Conservation (phyloP, 2,329 filamentous ascomycete genomes). For the Cordyceps fumosorosea region DNA sequence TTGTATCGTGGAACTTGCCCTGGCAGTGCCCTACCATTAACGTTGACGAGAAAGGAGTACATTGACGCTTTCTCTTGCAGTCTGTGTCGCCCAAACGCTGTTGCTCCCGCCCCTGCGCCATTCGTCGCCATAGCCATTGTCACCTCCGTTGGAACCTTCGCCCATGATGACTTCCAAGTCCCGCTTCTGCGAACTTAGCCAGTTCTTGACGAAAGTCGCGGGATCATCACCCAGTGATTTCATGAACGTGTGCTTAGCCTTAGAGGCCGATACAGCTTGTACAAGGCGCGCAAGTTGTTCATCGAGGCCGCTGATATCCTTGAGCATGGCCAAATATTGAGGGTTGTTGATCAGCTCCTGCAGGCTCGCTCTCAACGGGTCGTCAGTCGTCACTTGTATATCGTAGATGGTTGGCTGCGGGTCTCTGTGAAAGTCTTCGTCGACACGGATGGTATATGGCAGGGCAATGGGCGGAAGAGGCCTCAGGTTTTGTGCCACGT, state of each 20-base stretch:
- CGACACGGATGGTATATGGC: conserved; percentile 88
- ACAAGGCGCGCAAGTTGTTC: conserved; percentile 79
- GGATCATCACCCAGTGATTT: conserved; percentile 73
- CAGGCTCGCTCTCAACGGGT: conserved; percentile 67
- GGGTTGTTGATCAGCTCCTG: conserved; percentile 61
- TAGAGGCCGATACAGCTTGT: conserved; percentile 75
- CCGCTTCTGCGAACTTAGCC: conserved; percentile 85
- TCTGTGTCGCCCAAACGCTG: conserved; percentile 51
- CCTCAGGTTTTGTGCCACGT: conserved; percentile 70
- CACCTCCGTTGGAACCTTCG: conserved; percentile 61
- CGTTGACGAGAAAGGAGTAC: conserved; percentile 51
- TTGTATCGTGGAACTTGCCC: too few relatives aligned
- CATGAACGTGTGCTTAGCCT: conserved; percentile 87
- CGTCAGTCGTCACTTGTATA: conserved; percentile 75
- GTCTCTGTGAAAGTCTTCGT: conserved; percentile 70
- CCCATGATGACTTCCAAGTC: conserved; percentile 85
- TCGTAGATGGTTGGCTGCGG: conserved; percentile 84
- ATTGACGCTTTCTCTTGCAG: conserved; percentile 57
- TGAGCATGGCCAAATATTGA: conserved; percentile 63
- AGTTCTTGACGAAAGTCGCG: conserved; percentile 74
- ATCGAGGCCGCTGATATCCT: conserved; percentile 70
- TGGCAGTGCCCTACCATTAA: conserved; percentile 14
- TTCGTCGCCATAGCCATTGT: conserved; percentile 53
- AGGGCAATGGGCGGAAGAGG: conserved; percentile 77
- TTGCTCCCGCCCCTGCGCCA: conserved; percentile 57